Evolutionary conservation across 2,329 filamentous ascomycete species (phyloP).

Genomic region (Fusarium torreyae): DNA sequence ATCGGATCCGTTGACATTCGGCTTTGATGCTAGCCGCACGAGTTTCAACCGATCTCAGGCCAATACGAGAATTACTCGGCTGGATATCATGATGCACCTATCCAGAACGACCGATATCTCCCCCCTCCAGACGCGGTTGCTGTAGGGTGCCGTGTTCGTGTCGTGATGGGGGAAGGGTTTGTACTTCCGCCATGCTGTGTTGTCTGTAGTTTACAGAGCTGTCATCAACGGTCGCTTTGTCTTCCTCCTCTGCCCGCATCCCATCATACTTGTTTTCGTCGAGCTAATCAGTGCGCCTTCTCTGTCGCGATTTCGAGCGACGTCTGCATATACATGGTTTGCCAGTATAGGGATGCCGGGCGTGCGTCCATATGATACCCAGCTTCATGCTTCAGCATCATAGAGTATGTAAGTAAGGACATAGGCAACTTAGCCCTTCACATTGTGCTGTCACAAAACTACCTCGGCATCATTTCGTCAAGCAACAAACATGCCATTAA

Average conservation of each 20-base stretch:
- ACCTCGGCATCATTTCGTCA: conserved; percentile 37
- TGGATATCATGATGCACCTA: conserved; percentile 32
- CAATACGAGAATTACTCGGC: conserved; percentile 49
- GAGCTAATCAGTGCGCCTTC: conserved; percentile 7
- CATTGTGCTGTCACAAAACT: conserved; percentile 3
- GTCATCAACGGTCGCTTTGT: conserved; percentile 37
- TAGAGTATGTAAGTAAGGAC: not conserved
- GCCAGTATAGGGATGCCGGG: conserved; percentile 1
- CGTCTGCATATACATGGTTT: conserved; percentile 9
- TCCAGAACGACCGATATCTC: conserved; percentile 25
- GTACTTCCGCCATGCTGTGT: conserved; percentile 35
- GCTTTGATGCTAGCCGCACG: conserved; percentile 31
- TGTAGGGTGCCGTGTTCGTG: conserved; percentile 2
- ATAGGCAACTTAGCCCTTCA: not conserved
- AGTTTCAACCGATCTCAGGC: conserved; percentile 35
- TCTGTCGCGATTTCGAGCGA: conserved; percentile 8
- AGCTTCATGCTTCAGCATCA: not conserved
- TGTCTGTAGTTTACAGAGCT: conserved; percentile 22
- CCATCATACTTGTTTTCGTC: conserved; percentile 23
- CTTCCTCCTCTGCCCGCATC: conserved; percentile 14
- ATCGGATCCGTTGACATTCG: conserved; percentile 19
- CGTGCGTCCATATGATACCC: conserved; percentile 7
- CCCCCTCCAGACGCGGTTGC: conserved; percentile 1
- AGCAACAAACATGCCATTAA: conserved; percentile 37
- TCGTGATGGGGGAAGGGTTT: conserved; percentile 8